These are phyloP conservation scores for Ganoderma lucidum DNA, from an alignment of 1,284 basidiomycete species.

Conservation along the genomic window DNA sequence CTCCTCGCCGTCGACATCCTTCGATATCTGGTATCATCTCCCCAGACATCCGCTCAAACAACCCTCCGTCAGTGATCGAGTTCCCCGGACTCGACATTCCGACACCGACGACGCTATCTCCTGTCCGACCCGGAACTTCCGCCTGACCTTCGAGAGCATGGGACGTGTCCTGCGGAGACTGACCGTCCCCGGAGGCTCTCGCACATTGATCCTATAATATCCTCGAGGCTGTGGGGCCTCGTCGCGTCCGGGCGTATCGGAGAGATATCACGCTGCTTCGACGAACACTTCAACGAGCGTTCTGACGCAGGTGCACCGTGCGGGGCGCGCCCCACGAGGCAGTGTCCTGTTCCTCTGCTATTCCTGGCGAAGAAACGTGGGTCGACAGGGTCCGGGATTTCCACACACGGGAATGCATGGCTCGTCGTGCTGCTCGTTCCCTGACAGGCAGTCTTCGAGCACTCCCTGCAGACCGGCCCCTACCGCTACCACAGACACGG, in stretches of 20 bases:
- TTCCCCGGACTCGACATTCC: constrained; percentile 2
- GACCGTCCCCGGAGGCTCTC: background rate
- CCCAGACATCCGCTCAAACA: constrained; percentile 3
- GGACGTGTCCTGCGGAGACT: background rate
- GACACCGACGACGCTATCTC: background rate
- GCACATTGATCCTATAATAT: background rate
- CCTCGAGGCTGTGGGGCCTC: constrained; percentile 2
- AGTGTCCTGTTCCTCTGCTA: background rate
- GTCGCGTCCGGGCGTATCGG: constrained; percentile 6
- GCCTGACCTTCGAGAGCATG: background rate
- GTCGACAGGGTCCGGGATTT: constrained; percentile 4
- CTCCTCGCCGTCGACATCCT: constrained; percentile 14
- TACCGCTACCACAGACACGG: background rate
- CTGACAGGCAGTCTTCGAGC: background rate
- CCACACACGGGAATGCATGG: constrained; percentile 1
- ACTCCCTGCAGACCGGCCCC: too few species aligned
- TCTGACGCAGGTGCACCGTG: constrained; percentile 13
- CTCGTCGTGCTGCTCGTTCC: constrained; percentile 5
- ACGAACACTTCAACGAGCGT: background rate
- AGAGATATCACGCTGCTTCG: constrained; percentile 10
- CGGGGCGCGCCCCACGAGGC: constrained; percentile 3
- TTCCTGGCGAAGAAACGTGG: constrained; percentile 4
- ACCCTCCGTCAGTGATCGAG: background rate
- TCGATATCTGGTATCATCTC: constrained; percentile 22
- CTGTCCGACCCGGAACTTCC: background rate